phyloP scores from a whole-genome alignment of 208 protist genomes.

The Naegleria lovaniensis region DNA sequence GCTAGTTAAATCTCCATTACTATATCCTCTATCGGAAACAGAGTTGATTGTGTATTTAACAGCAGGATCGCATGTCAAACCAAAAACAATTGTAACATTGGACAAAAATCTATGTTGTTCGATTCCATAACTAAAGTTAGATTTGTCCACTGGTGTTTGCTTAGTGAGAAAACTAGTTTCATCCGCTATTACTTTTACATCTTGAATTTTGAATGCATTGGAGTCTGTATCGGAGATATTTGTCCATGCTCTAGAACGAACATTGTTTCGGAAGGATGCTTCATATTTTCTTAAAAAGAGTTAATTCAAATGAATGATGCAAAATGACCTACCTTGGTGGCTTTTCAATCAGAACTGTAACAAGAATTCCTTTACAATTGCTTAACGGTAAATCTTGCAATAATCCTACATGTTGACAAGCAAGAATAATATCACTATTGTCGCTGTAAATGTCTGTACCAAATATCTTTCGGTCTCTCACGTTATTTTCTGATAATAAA shows the following conservation, averaged over 20 bases:
- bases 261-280: constrained; percentile 18
- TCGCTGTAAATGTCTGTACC: constrained; percentile 21
- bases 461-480: not conserved
- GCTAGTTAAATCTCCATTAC: not conserved
- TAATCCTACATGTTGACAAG: constrained; percentile 13
- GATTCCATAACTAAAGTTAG: not conserved
- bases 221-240: not conserved
- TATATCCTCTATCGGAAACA: constrained; percentile 1
- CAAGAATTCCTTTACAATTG: not conserved
- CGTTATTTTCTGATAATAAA: not conserved
- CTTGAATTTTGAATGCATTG: not conserved
- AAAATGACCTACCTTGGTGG: not conserved
- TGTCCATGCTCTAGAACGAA: not conserved
- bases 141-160: not conserved
- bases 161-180: not conserved
- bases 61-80: not conserved
- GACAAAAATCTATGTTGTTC: constrained; percentile 17
- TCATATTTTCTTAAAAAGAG: not conserved
- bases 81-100: constrained; percentile 23
- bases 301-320: not conserved
- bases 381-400: not conserved
- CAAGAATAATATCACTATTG: not conserved
- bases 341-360: not conserved
- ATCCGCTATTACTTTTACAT: not conserved
- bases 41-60: constrained; percentile 21